Evolutionary conservation across 805 yeast genomes (phyloP).

Genomic region (Pichia cabralensis): DNA sequence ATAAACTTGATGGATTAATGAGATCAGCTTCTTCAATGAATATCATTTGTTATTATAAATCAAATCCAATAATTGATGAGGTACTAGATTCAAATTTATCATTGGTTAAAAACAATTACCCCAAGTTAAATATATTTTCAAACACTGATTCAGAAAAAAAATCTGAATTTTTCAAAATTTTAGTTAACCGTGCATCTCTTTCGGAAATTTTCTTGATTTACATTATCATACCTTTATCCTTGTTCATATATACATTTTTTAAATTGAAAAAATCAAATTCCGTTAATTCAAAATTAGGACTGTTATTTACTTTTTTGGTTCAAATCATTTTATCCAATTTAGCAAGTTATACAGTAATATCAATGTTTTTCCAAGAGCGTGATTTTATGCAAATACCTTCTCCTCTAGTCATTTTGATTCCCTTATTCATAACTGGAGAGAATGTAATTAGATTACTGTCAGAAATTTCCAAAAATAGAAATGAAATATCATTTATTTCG

Average conservation of each 20-base stretch:
- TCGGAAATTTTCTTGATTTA: slow-evolving; percentile 2
- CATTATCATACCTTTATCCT: slow-evolving; percentile 15
- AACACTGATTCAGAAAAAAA: not conserved
- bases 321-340: slow-evolving; percentile 30
- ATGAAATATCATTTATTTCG: slow-evolving; percentile 30
- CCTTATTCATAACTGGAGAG: slow-evolving; percentile 35
- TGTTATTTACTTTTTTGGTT: slow-evolving; percentile 33
- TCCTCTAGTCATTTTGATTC: slow-evolving; percentile 32
- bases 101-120: slow-evolving; percentile 9
- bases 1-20: slow-evolving; percentile 34
- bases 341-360: slow-evolving; percentile 34
- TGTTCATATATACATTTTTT: slow-evolving; percentile 28
- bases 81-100: slow-evolving; percentile 26
- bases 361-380: slow-evolving; percentile 26
- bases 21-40: slow-evolving; percentile 31
- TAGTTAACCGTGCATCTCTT: no score
- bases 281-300: slow-evolving; percentile 32
- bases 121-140: not conserved
- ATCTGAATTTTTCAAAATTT: no score
- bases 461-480: slow-evolving; percentile 31
- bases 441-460: slow-evolving; percentile 37
- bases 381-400: slow-evolving; percentile 30
- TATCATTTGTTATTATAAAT: slow-evolving; percentile 24
- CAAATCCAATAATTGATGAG: slow-evolving; percentile 14
- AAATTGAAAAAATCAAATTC: slow-evolving; percentile 30